Evolutionary conservation across 2,329 filamentous ascomycete genomes (phyloP).

Genomic region (Aspergillus ochraceoroseus): DNA sequence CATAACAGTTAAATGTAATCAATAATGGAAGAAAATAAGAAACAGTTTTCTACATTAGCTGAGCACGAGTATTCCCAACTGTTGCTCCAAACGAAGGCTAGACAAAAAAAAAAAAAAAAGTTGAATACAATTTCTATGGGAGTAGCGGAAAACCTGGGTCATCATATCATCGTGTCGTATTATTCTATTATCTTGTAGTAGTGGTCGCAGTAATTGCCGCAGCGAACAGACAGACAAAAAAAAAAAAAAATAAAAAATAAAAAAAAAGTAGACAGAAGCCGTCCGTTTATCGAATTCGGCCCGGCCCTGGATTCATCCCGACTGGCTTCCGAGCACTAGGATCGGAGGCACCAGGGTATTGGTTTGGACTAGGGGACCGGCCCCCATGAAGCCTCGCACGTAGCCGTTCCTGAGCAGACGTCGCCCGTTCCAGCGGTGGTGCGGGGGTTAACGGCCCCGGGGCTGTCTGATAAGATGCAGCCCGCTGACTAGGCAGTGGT

Average conservation of each 20-base stretch:
- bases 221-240: neutral
- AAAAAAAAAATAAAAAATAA: too few relatives aligned
- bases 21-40: too few relatives aligned
- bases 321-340: slow-evolving; percentile 33
- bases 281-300: slow-evolving; percentile 13
- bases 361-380: slow-evolving; percentile 33
- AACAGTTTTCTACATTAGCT: too few relatives aligned
- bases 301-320: slow-evolving; percentile 22
- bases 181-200: slow-evolving; percentile 1
- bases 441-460: slow-evolving; percentile 15
- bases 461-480: slow-evolving; percentile 65
- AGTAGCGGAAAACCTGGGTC: neutral
- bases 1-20: too few relatives aligned
- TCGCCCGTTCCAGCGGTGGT: slow-evolving; percentile 25
- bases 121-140: neutral
- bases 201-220: neutral
- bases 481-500: slow-evolving; percentile 66
- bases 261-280: too few relatives aligned
- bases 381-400: slow-evolving; percentile 71
- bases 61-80: too few relatives aligned
- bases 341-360: slow-evolving; percentile 23
- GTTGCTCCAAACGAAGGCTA: too few relatives aligned
- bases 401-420: slow-evolving; percentile 69
- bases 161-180: slow-evolving; percentile 4
- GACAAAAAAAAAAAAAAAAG: too few relatives aligned